Conservation (phyloP, 176 grass and related monocot genomes). For the Saccharum officinarum region DNA sequence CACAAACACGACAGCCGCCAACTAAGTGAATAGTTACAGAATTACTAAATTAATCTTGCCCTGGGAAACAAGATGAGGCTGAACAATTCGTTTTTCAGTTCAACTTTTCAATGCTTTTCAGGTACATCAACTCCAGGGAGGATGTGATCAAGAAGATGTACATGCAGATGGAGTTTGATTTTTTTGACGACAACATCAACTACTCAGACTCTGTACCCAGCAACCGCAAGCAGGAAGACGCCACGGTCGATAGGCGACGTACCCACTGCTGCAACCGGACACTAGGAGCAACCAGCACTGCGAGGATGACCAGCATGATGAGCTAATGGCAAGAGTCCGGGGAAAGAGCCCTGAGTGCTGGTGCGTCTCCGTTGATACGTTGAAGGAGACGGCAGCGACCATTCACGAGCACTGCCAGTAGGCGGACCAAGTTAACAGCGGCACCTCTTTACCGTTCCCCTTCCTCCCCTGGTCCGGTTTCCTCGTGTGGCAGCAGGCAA, state of each 20-base stretch:
- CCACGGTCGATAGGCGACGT: background rate
- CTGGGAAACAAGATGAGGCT: background rate
- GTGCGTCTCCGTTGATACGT: too few species aligned
- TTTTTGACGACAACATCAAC: constrained; percentile 57
- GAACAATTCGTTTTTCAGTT: background rate
- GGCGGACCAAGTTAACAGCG: too few species aligned
- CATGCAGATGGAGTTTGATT: constrained; percentile 81
- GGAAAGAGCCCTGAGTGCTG: background rate
- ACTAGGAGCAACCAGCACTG: background rate
- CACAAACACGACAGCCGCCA: too few species aligned
- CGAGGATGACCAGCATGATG: constrained; percentile 19
- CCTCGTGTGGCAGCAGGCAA: too few species aligned
- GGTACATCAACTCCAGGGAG: constrained; percentile 56
- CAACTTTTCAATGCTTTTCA: constrained; percentile 22
- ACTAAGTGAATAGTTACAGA: background rate
- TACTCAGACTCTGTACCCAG: constrained; percentile 62
- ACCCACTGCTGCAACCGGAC: background rate
- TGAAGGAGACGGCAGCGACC: too few species aligned
- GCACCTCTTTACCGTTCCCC: too few species aligned
- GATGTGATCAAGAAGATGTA: constrained; percentile 85
- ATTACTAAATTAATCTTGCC: background rate
- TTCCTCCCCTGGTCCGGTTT: too few species aligned
- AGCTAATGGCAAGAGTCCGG: constrained; percentile 46
- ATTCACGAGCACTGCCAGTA: too few species aligned
- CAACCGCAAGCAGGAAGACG: constrained; percentile 61